phyloP scores from a whole-genome alignment of 306 rosid species.

The Dryas alaskensis region DNA sequence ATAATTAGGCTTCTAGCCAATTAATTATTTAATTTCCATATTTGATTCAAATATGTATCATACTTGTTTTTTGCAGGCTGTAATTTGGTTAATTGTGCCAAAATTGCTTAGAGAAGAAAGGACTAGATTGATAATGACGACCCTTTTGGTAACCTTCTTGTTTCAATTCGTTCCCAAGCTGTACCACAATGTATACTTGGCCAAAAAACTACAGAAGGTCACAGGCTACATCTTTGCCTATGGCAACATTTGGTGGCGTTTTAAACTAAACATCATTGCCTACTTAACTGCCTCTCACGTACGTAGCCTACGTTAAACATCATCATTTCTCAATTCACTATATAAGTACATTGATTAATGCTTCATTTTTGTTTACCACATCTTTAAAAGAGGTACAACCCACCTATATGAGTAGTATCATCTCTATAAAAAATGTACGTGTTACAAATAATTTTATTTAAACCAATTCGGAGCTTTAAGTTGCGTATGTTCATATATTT shows the following conservation, averaged over 20 bases:
- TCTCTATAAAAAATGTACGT: no score
- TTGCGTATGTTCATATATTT: no score
- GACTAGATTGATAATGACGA: constrained; percentile 20
- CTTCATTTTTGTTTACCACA: no score
- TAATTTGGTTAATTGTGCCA: constrained; percentile 32
- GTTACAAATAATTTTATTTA: no score
- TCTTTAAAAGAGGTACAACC: no score
- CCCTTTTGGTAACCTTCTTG: constrained; percentile 26
- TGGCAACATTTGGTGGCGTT: constrained; percentile 41
- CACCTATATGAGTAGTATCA: no score
- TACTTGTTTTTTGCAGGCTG: constrained; percentile 13
- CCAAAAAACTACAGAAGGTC: constrained; percentile 34
- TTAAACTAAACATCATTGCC: constrained; percentile 33
- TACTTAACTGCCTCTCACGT: constrained; percentile 40
- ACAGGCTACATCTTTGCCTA: constrained; percentile 37
- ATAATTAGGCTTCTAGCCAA: not conserved
- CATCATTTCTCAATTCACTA: no score
- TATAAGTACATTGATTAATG: no score
- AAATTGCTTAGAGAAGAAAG: constrained; percentile 27
- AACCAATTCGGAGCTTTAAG: not conserved
- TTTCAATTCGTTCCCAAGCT: constrained; percentile 36
- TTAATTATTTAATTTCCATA: no score
- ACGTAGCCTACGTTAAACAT: not conserved
- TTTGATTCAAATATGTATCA: no score
- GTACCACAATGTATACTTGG: constrained; percentile 31